A percentile compares a stretch with the other conserved stretches of the same genome.
phyloP scores from a whole-genome alignment of 306 rosid species.

The Alnus rubra region DNA sequence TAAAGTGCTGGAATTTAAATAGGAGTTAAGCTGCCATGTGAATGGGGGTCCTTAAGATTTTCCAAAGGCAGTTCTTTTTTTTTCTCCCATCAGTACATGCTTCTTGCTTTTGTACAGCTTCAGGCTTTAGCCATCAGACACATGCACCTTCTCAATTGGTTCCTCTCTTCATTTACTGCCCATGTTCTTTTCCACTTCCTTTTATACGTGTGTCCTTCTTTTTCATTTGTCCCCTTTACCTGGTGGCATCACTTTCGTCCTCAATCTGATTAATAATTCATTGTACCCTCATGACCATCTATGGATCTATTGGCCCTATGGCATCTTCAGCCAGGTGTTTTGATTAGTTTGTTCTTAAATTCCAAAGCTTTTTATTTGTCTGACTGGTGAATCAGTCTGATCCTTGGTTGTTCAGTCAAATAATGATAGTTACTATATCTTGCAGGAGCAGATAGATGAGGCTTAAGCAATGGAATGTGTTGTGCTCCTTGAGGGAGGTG shows the following conservation, averaged over 20 bases:
- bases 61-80: background rate
- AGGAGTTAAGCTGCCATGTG: background rate
- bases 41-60: background rate
- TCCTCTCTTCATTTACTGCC: background rate
- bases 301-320: background rate
- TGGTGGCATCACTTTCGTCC: background rate
- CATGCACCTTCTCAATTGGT: background rate
- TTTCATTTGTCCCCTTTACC: background rate
- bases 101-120: background rate
- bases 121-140: background rate
- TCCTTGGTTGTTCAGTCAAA: conserved; percentile 3
- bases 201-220: background rate
- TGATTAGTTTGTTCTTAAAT: background rate
- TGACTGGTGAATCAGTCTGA: background rate
- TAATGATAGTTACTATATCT: background rate
- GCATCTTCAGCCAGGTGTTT: background rate
- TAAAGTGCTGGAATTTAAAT: background rate
- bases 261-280: background rate
- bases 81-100: background rate
- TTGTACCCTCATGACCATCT: background rate
- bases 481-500: conserved; percentile 54
- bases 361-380: conserved; percentile 2
- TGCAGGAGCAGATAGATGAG: conserved; percentile 92
- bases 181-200: background rate
- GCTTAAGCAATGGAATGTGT: conserved; percentile 44